phyloP scores from a whole-genome alignment of 176 grass and related monocot species.

The Tillandsia fasciculata region DNA sequence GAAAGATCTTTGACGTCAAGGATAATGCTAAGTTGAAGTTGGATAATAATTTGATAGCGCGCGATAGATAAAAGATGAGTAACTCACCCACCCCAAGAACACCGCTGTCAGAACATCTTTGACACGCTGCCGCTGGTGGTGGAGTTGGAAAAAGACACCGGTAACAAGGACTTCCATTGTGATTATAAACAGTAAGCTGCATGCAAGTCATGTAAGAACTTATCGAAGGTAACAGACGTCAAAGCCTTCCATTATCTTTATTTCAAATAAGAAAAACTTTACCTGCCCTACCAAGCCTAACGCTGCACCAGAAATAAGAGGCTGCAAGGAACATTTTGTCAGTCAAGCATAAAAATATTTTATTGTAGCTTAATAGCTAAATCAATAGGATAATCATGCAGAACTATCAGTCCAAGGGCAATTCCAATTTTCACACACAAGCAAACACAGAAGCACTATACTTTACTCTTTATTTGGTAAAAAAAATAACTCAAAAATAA shows the following conservation, averaged over 20 bases:
- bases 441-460: neutral
- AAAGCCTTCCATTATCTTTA: constrained; percentile 19
- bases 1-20: too few species aligned
- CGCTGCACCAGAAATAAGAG: constrained; percentile 80
- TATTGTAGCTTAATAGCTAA: neutral
- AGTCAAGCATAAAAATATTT: neutral
- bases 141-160: constrained; percentile 88
- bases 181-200: constrained; percentile 87
- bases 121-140: constrained; percentile 70
- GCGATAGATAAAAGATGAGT: neutral
- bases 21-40: neutral
- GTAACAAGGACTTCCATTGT: constrained; percentile 93
- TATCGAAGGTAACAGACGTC: constrained; percentile 16
- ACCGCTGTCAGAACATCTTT: constrained; percentile 88
- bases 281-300: constrained; percentile 97
- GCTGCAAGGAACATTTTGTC: constrained; percentile 34
- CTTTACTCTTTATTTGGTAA: too few species aligned
- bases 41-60: neutral
- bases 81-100: constrained; percentile 90
- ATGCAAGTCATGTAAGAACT: constrained; percentile 19
- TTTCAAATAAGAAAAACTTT: constrained; percentile 3
- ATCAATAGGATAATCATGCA: neutral
- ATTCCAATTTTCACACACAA: neutral
- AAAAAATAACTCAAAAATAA: too few species aligned
- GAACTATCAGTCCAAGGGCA: neutral